Conservation (phyloP, 306 rosid species). For the Purshia tridentata region DNA sequence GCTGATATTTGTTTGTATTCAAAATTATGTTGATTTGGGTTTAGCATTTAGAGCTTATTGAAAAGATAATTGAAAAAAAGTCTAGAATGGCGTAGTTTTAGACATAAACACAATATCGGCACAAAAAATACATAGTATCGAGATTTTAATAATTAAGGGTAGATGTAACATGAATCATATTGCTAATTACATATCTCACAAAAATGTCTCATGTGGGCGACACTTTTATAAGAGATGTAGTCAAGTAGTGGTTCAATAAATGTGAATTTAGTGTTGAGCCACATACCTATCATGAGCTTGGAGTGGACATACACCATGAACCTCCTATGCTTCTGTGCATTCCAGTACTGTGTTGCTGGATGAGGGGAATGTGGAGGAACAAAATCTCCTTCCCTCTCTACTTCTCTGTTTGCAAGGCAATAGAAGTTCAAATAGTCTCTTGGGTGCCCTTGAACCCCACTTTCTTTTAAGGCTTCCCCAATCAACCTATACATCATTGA, state of each 20-base stretch:
- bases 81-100: too few species aligned
- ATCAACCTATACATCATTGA: conserved; percentile 81
- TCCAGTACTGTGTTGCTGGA: conserved; percentile 67
- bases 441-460: conserved; percentile 62
- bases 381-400: conserved; percentile 48
- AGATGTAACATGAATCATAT: not conserved
- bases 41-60: too few species aligned
- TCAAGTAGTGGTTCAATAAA: too few species aligned
- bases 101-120: too few species aligned
- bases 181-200: not conserved
- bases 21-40: too few species aligned
- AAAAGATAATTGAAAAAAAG: too few species aligned
- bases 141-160: not conserved
- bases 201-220: not conserved
- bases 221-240: not conserved
- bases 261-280: not conserved
- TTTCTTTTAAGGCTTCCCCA: conserved; percentile 76
- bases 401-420: conserved; percentile 91
- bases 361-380: conserved; percentile 72
- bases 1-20: too few species aligned
- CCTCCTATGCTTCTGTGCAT: conserved; percentile 78
- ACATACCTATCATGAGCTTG: conserved; percentile 93
- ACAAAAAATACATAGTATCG: too few species aligned
- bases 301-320: conserved; percentile 97
- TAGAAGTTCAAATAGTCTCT: conserved; percentile 91